Base-by-base conservation (phyloP, 805 yeast genomes). In the Candida caryicola region DNA sequence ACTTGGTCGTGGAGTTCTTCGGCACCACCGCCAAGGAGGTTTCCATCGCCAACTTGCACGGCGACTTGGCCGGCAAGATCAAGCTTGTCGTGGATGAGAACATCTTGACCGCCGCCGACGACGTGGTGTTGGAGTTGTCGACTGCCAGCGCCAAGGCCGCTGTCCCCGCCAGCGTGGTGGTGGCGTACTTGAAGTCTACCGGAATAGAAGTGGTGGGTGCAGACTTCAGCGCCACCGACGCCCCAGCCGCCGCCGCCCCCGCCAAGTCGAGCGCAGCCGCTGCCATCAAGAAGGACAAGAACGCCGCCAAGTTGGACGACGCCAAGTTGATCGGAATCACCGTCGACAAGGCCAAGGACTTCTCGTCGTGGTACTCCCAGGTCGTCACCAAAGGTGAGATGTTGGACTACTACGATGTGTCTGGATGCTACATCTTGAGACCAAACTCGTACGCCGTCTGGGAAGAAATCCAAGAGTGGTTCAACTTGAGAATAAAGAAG, bases 361-460 rank as follows among this genome's bases (percentile, higher is more conserved):
- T 93, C 74, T 81, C 99, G 45, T 81, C 89, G 37, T 93, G 99
- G 99, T 93, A 93, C 72, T 90, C 90, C 55, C 99, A 93, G 73
- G 83, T 95, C 43, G 76, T 90, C 50, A 85, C 95, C 56, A 93
- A 93, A 70, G 95, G 96, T 67, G 99, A 93, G 67, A 87, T 95
- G 96, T 76, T 93, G 55, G 99, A 95, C 63, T 93, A 93, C 74
- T 93, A 93, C 60, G 99, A 95, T 60, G 98, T 93, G 36, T 89
- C 97, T 36, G 99, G 99, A 54, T 93, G 99, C 74, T 93, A 93
- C 66, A 93, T 93, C 56, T 73, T 93, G 75, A 84, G 97, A 69
- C 99, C 99, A 40, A 85, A 90, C 52, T 90, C 98, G 7, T 93
- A 88, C 65, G 70, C 82, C 42, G 80, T 93, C 44, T 93, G 99